phyloP scores from a whole-genome alignment of 768 basidiomycete genomes.

The Candolleomyces efflorescens region DNA sequence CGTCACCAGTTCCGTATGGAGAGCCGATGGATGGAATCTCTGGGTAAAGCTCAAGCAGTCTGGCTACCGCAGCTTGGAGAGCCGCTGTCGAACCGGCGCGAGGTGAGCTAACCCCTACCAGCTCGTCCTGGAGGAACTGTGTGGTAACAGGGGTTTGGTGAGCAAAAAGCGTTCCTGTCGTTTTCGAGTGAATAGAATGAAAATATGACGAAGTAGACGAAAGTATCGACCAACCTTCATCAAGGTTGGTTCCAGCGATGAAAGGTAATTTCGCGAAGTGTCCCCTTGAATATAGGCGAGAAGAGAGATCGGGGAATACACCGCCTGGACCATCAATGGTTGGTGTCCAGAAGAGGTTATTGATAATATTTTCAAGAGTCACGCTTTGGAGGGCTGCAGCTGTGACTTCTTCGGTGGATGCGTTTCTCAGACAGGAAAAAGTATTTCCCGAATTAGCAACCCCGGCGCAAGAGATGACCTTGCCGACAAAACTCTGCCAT shows the following conservation, averaged over 20 bases:
- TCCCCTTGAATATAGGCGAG: constrained; percentile 23
- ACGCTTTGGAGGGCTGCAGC: constrained; percentile 12
- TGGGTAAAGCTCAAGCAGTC: constrained; percentile 35
- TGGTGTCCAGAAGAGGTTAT: constrained; percentile 27
- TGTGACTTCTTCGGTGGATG: constrained; percentile 20
- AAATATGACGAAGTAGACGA: too few species aligned
- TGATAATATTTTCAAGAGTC: constrained; percentile 3
- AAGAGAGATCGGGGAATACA: constrained; percentile 35
- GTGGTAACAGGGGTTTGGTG: too few species aligned
- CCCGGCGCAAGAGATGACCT: constrained; percentile 28
- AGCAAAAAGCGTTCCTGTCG: too few species aligned
- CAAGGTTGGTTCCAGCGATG: too few species aligned
- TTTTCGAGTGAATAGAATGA: too few species aligned
- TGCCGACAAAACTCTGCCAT: constrained; percentile 36
- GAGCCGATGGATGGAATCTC: constrained; percentile 38
- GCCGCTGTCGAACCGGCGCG: too few species aligned
- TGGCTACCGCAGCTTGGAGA: constrained; percentile 18
- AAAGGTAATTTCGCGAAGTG: constrained; percentile 18
- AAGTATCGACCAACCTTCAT: too few species aligned
- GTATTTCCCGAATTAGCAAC: constrained; percentile 23
- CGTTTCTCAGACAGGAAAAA: constrained; percentile 28
- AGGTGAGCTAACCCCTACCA: too few species aligned
- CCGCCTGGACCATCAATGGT: constrained; percentile 35
- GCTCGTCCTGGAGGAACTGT: too few species aligned
- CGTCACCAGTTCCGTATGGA: constrained; percentile 42